A percentile compares a stretch with the other conserved stretches of the same genome.
Conservation (phyloP, 2,329 filamentous ascomycete species). For the Helicocarpus griseus region DNA sequence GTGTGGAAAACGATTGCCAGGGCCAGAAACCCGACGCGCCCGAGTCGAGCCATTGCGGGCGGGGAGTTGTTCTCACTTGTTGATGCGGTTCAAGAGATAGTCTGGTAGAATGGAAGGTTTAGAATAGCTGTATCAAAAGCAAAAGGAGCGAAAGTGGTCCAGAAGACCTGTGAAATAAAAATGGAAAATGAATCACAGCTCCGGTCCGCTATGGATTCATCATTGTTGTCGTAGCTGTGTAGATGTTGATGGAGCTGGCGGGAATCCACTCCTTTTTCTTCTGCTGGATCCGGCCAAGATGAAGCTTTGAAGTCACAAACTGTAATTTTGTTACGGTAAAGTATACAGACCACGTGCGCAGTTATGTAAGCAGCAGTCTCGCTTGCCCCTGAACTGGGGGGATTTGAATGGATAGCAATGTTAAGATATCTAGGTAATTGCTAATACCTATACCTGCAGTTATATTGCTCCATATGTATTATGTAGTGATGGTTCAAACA, state of each 20-base stretch:
- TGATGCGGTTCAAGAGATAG: too few relatives aligned
- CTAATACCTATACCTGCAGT: too few relatives aligned
- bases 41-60: constrained; percentile 41
- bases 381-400: too few relatives aligned
- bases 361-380: background rate
- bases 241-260: background rate
- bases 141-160: constrained; percentile 17
- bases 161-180: constrained; percentile 3
- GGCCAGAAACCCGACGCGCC: constrained; percentile 73
- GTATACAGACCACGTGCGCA: too few relatives aligned
- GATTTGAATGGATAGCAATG: too few relatives aligned
- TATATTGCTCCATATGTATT: too few relatives aligned
- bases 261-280: background rate
- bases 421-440: too few relatives aligned
- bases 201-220: constrained; percentile 2
- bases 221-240: background rate
- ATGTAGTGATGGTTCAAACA: too few relatives aligned
- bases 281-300: background rate
- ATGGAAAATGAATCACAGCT: background rate
- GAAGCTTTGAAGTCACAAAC: too few relatives aligned
- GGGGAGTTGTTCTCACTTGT: background rate
- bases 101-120: background rate
- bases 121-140: background rate
- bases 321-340: too few relatives aligned
- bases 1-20: constrained; percentile 88